Conservation (phyloP, 345 rosid genomes). For the Kandelia obovata region DNA sequence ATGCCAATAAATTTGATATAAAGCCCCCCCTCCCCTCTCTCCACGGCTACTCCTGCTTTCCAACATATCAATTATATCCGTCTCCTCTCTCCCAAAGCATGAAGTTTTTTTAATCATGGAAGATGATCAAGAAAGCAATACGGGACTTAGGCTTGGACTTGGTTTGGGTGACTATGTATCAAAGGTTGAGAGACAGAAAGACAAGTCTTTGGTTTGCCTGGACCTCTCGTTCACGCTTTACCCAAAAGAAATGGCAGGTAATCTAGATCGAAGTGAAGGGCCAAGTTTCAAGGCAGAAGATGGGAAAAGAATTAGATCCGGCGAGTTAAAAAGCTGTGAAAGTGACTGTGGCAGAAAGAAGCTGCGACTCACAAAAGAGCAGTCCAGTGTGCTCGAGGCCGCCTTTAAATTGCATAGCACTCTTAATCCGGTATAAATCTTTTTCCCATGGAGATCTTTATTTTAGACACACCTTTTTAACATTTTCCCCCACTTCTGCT, state of each 20-base stretch:
- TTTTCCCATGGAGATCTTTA: not conserved
- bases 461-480: not conserved
- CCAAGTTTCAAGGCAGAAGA: slow-evolving; percentile 32
- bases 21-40: not conserved
- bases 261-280: slow-evolving; percentile 53
- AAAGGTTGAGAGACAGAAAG: not conserved
- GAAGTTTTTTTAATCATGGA: slow-evolving; percentile 1
- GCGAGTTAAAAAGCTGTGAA: slow-evolving; percentile 40
- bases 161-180: slow-evolving; percentile 1
- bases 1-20: slow-evolving; percentile 3
- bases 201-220: slow-evolving; percentile 12
- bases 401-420: slow-evolving; percentile 38
- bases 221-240: slow-evolving; percentile 30
- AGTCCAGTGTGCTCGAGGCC: slow-evolving; percentile 39
- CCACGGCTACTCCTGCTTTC: not conserved
- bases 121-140: slow-evolving; percentile 24
- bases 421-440: slow-evolving; percentile 40
- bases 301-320: not conserved
- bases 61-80: slow-evolving; percentile 1
- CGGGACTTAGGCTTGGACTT: slow-evolving; percentile 31
- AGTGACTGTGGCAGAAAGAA: slow-evolving; percentile 46
- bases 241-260: slow-evolving; percentile 21
- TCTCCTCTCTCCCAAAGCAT: not conserved
- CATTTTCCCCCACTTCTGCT: not conserved
- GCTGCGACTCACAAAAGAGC: slow-evolving; percentile 41